These are phyloP conservation scores for Lactarius hengduanensis DNA, from an alignment of 768 basidiomycete genomes.

Conservation along the genomic window DNA sequence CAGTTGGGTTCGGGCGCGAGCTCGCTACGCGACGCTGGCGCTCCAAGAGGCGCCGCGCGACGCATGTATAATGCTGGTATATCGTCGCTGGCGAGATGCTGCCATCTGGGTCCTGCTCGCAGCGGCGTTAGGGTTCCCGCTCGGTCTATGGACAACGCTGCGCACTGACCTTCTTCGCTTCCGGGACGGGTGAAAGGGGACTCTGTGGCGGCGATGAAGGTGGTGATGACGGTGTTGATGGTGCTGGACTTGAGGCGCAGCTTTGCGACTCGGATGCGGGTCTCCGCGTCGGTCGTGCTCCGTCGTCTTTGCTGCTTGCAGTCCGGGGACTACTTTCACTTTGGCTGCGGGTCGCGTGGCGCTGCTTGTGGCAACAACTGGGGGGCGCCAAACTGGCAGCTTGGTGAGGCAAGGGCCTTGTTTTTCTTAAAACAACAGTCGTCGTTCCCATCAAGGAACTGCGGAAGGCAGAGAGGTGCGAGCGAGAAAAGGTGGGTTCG, in stretches of 20 bases:
- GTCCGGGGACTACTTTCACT: not conserved
- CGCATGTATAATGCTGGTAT: conserved; percentile 1
- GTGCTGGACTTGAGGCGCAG: not conserved
- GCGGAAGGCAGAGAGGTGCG: not conserved
- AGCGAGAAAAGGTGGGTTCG: not conserved
- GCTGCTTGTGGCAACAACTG: not conserved
- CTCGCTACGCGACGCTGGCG: not conserved
- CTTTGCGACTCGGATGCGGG: not conserved
- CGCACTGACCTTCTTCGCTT: conserved; percentile 4
- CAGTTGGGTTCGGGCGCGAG: not conserved
- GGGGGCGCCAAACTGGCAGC: not conserved
- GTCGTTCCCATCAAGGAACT: not conserved
- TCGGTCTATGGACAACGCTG: not conserved
- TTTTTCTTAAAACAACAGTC: not conserved
- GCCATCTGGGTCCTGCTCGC: not conserved
- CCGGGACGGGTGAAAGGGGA: not conserved
- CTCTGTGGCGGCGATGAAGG: not conserved
- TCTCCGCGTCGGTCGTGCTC: not conserved
- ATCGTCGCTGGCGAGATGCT: conserved; percentile 5
- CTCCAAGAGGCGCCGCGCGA: conserved; percentile 10
- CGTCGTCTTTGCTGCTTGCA: not conserved
- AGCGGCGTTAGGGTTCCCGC: not conserved
- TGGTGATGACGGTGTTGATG: not conserved
- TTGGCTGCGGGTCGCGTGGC: not conserved
- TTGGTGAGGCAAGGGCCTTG: not conserved